phyloP scores from a whole-genome alignment of 2,329 filamentous ascomycete genomes.

The Diaporthe citri region DNA sequence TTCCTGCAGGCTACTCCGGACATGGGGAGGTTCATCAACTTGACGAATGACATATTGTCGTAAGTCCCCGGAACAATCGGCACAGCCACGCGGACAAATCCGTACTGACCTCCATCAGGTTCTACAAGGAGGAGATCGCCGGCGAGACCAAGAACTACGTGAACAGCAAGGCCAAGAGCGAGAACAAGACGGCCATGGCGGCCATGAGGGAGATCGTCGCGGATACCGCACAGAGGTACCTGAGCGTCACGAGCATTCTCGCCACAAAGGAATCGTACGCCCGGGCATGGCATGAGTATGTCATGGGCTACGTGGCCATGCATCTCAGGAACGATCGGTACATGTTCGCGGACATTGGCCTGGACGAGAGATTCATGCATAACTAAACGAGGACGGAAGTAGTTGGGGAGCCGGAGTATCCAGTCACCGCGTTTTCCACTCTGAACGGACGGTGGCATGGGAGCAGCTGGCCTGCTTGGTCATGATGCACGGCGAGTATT shows the following conservation, averaged over 20 bases:
- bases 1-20: constrained; percentile 48
- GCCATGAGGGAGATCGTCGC: constrained; percentile 18
- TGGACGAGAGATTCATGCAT: constrained; percentile 28
- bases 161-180: constrained; percentile 41
- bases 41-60: constrained; percentile 49
- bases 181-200: constrained; percentile 13
- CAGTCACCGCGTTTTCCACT: no score
- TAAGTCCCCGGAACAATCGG: constrained; percentile 34
- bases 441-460: background rate
- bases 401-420: no score
- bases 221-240: constrained; percentile 41
- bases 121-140: constrained; percentile 48
- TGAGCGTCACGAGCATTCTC: constrained; percentile 42
- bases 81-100: background rate
- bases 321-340: constrained; percentile 39
- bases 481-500: background rate
- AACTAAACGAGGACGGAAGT: background rate
- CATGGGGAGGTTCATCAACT: constrained; percentile 45
- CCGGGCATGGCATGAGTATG: constrained; percentile 44
- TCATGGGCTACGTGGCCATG: constrained; percentile 46
- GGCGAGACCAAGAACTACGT: constrained; percentile 47
- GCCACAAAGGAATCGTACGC: constrained; percentile 42
- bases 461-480: background rate
- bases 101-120: constrained; percentile 38
- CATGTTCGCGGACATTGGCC: constrained; percentile 38